phyloP scores from a whole-genome alignment of 106 monocot species.

The Triglochin maritima region DNA sequence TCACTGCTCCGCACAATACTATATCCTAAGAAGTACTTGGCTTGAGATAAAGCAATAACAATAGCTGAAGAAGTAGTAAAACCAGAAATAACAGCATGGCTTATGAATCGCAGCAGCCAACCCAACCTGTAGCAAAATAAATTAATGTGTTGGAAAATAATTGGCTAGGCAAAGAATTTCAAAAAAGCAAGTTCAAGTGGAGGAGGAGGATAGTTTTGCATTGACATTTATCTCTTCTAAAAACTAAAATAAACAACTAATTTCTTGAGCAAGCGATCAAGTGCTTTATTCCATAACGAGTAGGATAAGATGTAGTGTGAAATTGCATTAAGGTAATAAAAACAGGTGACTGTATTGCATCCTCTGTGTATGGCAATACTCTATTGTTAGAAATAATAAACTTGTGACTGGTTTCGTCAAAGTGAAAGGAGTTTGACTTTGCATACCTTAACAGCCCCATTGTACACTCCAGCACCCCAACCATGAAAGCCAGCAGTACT shows the following conservation, averaged over 20 bases:
- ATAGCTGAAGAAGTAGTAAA: constrained; percentile 94
- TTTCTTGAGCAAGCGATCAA: too few relatives aligned
- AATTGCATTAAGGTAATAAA: background rate
- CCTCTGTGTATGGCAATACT: too few relatives aligned
- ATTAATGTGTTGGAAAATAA: background rate
- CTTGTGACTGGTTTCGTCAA: background rate
- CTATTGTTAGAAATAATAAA: background rate
- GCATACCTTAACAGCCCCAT: constrained; percentile 73
- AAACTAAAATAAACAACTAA: background rate
- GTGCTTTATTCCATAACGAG: too few relatives aligned
- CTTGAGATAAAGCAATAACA: constrained; percentile 88
- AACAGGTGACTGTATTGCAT: too few relatives aligned
- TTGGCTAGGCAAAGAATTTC: background rate
- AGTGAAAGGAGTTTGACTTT: background rate
- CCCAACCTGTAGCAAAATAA: constrained; percentile 58
- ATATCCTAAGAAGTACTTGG: constrained; percentile 94
- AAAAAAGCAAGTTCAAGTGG: background rate
- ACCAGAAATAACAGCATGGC: constrained; percentile 97
- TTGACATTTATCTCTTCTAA: background rate
- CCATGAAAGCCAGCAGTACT: constrained; percentile 88
- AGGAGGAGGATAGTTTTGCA: background rate
- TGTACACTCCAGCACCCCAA: constrained; percentile 83
- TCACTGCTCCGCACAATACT: constrained; percentile 67
- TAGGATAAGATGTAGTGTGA: too few relatives aligned
- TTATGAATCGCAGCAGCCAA: constrained; percentile 92